Base-by-base conservation (phyloP, 352 stramenopile genomes). In the Pythium brassicae region DNA sequence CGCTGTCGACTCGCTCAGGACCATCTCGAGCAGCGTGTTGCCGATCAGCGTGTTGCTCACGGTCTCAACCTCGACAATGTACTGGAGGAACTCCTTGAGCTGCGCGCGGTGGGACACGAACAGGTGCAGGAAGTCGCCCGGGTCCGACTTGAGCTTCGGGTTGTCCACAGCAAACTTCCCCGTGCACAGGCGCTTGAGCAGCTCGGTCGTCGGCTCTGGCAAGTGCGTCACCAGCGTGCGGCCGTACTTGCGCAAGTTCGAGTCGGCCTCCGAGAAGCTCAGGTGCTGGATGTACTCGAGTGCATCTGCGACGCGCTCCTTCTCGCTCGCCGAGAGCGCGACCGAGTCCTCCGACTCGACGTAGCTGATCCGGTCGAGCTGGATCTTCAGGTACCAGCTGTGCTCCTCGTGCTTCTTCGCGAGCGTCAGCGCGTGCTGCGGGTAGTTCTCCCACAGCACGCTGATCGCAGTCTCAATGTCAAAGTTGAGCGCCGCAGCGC, bases 401-500 rank as follows among this genome's bases (percentile, higher is more conserved):
- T 97, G 87, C 52, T 97, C 86, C 50, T 88, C 76, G 59, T 95
- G 78, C 65, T 96, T 96, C 58, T 86, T 94, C 23, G 89, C 90
- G 42, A 97, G 68, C 42, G 85, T 86, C 29, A 97, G 66, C 26
- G 88, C 93, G 57, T 97, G 88, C 42, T 94, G 85, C 22, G 77
- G 89, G 66, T 97, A 97, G 57, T 95, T 95, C 59, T 95, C 89
- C 70, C 89, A 94, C 51, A 98, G 52, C 34, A 97, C 92, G 14
- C 83, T 94, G 22, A 98, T 92, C 3, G 92, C 92, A n/a, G 89
- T 96, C 59, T 96, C 84, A 12, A 97, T 80, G 57, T 97, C 89
- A 50, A 97, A 96, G 55, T 89, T 93, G 37, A 94, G 62, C 25
- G 61, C 53, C 14, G 66, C 61, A 2, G 57, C 45, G n/a, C 57